Conservation (phyloP, 352 stramenopile species). For the Phytophthora podocarpi region DNA sequence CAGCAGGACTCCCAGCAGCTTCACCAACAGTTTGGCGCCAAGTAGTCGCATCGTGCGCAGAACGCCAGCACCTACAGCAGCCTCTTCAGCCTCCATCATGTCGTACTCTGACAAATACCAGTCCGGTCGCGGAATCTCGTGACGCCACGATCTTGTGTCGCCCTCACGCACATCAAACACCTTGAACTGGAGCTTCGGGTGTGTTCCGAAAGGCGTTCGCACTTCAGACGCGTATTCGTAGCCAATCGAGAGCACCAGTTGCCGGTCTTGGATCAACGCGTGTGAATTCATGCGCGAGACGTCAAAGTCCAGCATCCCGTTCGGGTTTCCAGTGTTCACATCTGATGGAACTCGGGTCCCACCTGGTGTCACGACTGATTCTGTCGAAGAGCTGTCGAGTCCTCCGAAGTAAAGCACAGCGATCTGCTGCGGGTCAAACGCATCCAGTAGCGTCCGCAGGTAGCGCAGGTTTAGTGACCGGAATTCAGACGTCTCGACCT, state of each 20-base stretch:
- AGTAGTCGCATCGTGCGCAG: slow-evolving; percentile 67
- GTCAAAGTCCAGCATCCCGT: slow-evolving; percentile 76
- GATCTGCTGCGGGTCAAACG: slow-evolving; percentile 83
- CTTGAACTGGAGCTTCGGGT: slow-evolving; percentile 63
- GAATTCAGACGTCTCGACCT: slow-evolving; percentile 71
- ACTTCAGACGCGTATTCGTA: slow-evolving; percentile 43
- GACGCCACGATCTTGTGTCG: slow-evolving; percentile 60
- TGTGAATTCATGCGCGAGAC: slow-evolving; percentile 80
- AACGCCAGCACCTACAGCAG: slow-evolving; percentile 41
- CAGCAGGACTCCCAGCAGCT: slow-evolving; percentile 69
- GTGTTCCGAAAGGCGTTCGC: slow-evolving; percentile 31
- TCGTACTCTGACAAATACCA: slow-evolving; percentile 78
- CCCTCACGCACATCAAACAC: slow-evolving; percentile 60
- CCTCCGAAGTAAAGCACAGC: slow-evolving; percentile 66
- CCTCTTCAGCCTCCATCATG: slow-evolving; percentile 51
- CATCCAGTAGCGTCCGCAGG: slow-evolving; percentile 68
- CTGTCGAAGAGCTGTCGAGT: slow-evolving; percentile 20
- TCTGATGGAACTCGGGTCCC: slow-evolving; percentile 22
- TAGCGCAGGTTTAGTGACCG: slow-evolving; percentile 73
- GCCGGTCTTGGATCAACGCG: slow-evolving; percentile 71
- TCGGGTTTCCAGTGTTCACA: slow-evolving; percentile 32
- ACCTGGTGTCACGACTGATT: slow-evolving; percentile 32
- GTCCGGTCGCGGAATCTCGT: slow-evolving; percentile 72
- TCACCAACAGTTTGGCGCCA: slow-evolving; percentile 72
- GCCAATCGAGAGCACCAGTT: slow-evolving; percentile 70